phyloP scores from a whole-genome alignment of 2,329 filamentous ascomycete species.

The Arthrobotrys conoides region DNA sequence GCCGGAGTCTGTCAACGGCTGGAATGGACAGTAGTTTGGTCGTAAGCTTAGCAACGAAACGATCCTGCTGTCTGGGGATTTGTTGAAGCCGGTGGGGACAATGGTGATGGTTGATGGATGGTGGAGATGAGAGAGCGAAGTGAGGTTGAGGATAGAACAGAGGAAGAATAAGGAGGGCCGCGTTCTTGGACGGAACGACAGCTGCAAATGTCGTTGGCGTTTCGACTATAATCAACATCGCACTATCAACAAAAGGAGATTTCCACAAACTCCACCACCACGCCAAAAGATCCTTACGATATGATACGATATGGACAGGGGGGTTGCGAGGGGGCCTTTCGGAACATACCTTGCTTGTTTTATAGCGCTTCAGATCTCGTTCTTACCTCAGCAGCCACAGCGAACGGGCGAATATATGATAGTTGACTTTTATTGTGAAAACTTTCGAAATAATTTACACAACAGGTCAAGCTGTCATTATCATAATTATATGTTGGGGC shows the following conservation, averaged over 20 bases:
- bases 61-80: not conserved
- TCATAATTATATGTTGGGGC: not conserved
- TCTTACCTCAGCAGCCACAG: slow-evolving; percentile 34
- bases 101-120: slow-evolving; percentile 15
- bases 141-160: slow-evolving; percentile 1
- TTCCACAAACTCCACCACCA: not conserved
- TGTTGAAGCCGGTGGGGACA: not conserved
- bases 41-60: not conserved
- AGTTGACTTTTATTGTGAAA: not conserved
- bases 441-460: not conserved
- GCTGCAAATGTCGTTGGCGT: not conserved
- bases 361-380: slow-evolving; percentile 11
- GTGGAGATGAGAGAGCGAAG: not conserved
- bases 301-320: slow-evolving; percentile 1
- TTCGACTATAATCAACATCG: not conserved
- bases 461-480: not conserved
- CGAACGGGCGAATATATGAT: slow-evolving; percentile 9
- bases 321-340: not conserved
- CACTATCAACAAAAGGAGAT: slow-evolving; percentile 8
- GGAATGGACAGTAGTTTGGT: slow-evolving; percentile 5
- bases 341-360: slow-evolving; percentile 15
- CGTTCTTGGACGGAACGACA: not conserved
- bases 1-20: slow-evolving; percentile 6
- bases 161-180: not conserved
- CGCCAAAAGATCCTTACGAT: not conserved